These are phyloP conservation scores for Entomortierella beljakovae DNA, from an alignment of 192 early-diverging fungal genomes.

Conservation along the genomic window DNA sequence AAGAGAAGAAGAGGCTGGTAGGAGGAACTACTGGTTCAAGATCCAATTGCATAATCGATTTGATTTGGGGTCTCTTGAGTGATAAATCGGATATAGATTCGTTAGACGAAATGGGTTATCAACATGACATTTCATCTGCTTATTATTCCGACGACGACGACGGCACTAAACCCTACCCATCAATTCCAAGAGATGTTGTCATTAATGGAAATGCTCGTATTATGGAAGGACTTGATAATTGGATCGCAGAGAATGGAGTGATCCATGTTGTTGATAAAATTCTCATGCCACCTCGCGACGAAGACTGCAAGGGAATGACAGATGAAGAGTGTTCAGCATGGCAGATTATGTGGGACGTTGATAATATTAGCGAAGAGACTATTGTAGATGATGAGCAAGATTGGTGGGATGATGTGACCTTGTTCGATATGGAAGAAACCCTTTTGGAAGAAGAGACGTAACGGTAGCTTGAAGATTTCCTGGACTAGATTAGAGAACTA, in stretches of 20 bases:
- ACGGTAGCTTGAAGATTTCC: background rate
- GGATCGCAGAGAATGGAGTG: constrained; percentile 55
- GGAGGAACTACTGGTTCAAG: background rate
- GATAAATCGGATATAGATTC: no score
- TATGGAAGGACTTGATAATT: constrained; percentile 37
- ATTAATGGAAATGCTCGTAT: constrained; percentile 23
- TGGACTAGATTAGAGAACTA: background rate
- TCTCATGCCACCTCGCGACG: constrained; percentile 52
- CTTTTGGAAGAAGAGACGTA: background rate
- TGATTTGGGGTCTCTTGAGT: no score
- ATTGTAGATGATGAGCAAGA: constrained; percentile 8
- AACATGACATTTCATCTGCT: no score
- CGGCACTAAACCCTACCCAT: background rate
- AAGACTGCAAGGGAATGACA: constrained; percentile 32
- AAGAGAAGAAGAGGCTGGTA: constrained; percentile 10
- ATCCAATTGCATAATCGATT: no score
- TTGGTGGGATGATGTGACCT: constrained; percentile 12
- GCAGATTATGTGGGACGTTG: constrained; percentile 38
- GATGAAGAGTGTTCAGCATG: constrained; percentile 29
- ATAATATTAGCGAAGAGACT: background rate
- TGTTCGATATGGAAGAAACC: constrained; percentile 7
- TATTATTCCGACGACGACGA: no score
- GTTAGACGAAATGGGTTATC: no score
- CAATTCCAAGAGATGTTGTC: constrained; percentile 30
- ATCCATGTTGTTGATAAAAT: constrained; percentile 61